Conservation (phyloP, 495 filamentous ascomycete species). For the Aspergillus steynii region DNA sequence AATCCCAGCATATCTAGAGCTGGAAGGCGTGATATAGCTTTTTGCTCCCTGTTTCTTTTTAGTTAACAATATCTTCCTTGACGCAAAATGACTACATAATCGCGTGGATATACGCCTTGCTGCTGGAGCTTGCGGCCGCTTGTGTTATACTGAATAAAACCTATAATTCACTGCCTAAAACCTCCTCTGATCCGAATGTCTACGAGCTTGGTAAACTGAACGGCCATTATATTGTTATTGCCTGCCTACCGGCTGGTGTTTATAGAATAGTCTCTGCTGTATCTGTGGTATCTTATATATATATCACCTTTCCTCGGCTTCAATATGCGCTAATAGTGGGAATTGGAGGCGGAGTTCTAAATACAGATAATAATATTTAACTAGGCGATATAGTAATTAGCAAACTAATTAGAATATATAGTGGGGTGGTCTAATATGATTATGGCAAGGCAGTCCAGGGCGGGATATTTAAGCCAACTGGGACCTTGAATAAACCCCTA, state of each 20-base stretch:
- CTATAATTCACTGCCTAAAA: slow-evolving; percentile 26
- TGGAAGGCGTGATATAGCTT: too few species aligned
- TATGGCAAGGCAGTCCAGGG: background rate
- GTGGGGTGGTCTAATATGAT: slow-evolving; percentile 6
- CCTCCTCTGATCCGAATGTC: slow-evolving; percentile 24
- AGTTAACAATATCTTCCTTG: background rate
- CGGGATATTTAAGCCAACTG: background rate
- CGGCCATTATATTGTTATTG: too few species aligned
- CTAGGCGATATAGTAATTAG: slow-evolving; percentile 28
- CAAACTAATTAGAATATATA: background rate
- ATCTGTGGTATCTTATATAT: too few species aligned
- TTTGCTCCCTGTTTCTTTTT: too few species aligned
- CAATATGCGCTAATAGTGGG: too few species aligned
- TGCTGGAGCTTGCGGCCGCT: slow-evolving; percentile 37
- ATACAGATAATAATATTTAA: slow-evolving; percentile 20
- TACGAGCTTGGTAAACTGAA: slow-evolving; percentile 37
- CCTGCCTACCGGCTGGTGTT: too few species aligned
- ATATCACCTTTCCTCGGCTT: too few species aligned
- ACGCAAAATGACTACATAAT: slow-evolving; percentile 44
- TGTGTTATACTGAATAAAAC: slow-evolving; percentile 39
- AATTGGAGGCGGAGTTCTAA: slow-evolving; percentile 38
- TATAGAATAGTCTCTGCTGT: too few species aligned
- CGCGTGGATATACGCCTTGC: slow-evolving; percentile 49
- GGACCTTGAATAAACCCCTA: slow-evolving; percentile 24
- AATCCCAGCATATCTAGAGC: too few species aligned